A percentile compares a stretch with the other conserved stretches of the same genome.
These are phyloP conservation scores for Cystofilobasidium macerans DNA, from an alignment of 768 basidiomycete genomes.

Conservation along the genomic window DNA sequence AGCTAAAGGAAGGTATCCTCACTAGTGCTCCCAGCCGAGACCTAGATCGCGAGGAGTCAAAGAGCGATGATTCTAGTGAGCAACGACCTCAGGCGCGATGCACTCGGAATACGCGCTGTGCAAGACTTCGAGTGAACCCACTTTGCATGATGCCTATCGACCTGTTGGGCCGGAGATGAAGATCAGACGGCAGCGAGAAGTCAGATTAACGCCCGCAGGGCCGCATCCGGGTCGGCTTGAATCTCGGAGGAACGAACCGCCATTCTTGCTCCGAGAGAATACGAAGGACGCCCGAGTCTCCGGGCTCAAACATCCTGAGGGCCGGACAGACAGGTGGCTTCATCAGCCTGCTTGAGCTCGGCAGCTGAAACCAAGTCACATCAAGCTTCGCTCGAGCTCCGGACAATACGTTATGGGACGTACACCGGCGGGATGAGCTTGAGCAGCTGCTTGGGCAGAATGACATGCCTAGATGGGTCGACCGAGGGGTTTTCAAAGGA, in stretches of 20 bases:
- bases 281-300: conserved; percentile 66
- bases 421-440: conserved; percentile 72
- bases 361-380: too few relatives aligned
- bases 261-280: conserved; percentile 80
- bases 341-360: too few relatives aligned
- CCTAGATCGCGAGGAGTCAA: background rate
- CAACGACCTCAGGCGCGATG: too few relatives aligned
- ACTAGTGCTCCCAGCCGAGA: conserved; percentile 25
- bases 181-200: too few relatives aligned
- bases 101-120: background rate
- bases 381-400: background rate
- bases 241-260: conserved; percentile 41
- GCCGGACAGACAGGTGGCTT: too few relatives aligned
- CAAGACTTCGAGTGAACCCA: conserved; percentile 7
- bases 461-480: conserved; percentile 64
- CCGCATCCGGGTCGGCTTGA: too few relatives aligned
- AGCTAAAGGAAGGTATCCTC: too few relatives aligned
- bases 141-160: conserved; percentile 93
- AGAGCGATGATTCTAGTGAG: background rate
- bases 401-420: too few relatives aligned
- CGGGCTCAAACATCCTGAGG: conserved; percentile 44
- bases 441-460: conserved; percentile 84
- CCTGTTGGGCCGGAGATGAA: conserved; percentile 35
- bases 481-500: background rate
- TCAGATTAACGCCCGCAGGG: too few relatives aligned